Evolutionary conservation across 208 protist species (phyloP).

Genomic region (Trypanosoma conorhini): DNA sequence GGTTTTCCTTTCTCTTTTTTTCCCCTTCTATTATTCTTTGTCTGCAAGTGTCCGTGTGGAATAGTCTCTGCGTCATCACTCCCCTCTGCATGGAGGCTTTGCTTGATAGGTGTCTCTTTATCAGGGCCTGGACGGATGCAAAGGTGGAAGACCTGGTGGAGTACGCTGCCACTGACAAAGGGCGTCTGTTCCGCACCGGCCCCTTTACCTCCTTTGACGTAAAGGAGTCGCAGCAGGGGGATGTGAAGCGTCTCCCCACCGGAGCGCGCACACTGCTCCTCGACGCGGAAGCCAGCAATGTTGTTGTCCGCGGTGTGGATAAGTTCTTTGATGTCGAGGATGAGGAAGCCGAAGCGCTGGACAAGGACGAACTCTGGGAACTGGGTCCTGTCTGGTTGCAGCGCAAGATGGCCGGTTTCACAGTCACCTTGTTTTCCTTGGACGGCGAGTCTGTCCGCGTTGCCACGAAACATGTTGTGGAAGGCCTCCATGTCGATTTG

Average conservation of each 20-base stretch:
- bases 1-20: slow-evolving; percentile 13
- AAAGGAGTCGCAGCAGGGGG: slow-evolving; percentile 63
- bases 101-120: slow-evolving; percentile 24
- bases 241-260: slow-evolving; percentile 66
- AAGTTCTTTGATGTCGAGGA: slow-evolving; percentile 84
- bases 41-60: neutral
- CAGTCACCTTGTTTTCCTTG: slow-evolving; percentile 78
- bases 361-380: slow-evolving; percentile 42
- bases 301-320: slow-evolving; percentile 83
- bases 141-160: slow-evolving; percentile 18
- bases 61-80: neutral
- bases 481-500: slow-evolving; percentile 74
- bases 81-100: slow-evolving; percentile 17
- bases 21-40: slow-evolving; percentile 4
- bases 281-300: slow-evolving; percentile 38
- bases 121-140: slow-evolving; percentile 22
- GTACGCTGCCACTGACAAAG: slow-evolving; percentile 31
- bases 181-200: slow-evolving; percentile 31
- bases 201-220: slow-evolving; percentile 61
- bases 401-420: slow-evolving; percentile 90
- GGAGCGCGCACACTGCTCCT: slow-evolving; percentile 79
- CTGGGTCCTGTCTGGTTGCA: slow-evolving; percentile 52
- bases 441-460: slow-evolving; percentile 62
- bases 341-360: slow-evolving; percentile 41
- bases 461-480: slow-evolving; percentile 80